phyloP scores from a whole-genome alignment of 768 basidiomycete species.

The Lentinula aciculospora region DNA sequence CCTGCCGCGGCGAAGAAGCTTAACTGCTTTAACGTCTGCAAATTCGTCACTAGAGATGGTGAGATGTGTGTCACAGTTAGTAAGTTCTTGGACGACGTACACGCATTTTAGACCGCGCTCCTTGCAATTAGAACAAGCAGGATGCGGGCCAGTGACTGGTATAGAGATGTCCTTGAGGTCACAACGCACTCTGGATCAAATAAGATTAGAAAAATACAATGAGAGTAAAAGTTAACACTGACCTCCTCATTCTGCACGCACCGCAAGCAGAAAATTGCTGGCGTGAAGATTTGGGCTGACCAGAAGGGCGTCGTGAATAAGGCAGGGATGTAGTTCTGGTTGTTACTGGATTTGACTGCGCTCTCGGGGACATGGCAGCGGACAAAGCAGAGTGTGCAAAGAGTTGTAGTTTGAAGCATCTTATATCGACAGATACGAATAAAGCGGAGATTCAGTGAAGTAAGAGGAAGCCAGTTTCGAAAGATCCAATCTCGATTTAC shows the following conservation, averaged over 20 bases:
- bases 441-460: slow-evolving; percentile 6
- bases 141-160: slow-evolving; percentile 35
- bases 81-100: slow-evolving; percentile 43
- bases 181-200: slow-evolving; percentile 71
- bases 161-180: slow-evolving; percentile 82
- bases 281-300: slow-evolving; percentile 70
- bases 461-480: background rate
- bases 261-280: slow-evolving; percentile 94
- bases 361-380: slow-evolving; percentile 55
- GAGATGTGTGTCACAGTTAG: background rate
- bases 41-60: slow-evolving; percentile 73
- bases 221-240: slow-evolving; percentile 3
- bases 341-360: slow-evolving; percentile 21
- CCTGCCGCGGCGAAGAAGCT: slow-evolving; percentile 72
- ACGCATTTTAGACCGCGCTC: slow-evolving; percentile 92
- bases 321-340: slow-evolving; percentile 31
- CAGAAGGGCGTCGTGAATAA: slow-evolving; percentile 38
- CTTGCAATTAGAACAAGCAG: slow-evolving; percentile 82
- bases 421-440: slow-evolving; percentile 8
- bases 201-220: slow-evolving; percentile 7
- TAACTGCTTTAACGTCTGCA: slow-evolving; percentile 86
- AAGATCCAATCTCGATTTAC: background rate
- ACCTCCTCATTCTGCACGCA: slow-evolving; percentile 88
- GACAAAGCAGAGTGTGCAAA: slow-evolving; percentile 18
- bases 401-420: slow-evolving; percentile 11